Evolutionary conservation across 2,329 filamentous ascomycete species (phyloP).

Genomic region (Chaetomiaceae sp.): DNA sequence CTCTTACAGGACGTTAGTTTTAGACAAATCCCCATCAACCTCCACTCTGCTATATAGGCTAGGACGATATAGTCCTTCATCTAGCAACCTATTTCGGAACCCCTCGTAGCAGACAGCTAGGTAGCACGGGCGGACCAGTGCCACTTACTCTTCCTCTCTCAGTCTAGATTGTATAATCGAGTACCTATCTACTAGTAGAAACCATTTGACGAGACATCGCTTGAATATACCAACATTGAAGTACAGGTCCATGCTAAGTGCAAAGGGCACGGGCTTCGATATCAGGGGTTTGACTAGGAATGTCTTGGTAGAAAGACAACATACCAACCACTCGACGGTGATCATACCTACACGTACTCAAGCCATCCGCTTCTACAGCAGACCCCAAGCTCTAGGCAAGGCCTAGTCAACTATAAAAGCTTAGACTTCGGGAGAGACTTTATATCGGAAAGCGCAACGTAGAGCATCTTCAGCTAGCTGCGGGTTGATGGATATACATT

Average conservation of each 20-base stretch:
- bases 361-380: background rate
- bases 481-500: constrained; percentile 24
- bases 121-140: constrained; percentile 28
- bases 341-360: too few species aligned
- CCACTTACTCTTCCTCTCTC: constrained; percentile 29
- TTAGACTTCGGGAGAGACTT: constrained; percentile 19
- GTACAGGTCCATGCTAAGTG: constrained; percentile 28
- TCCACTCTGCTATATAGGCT: constrained; percentile 29
- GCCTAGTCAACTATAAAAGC: constrained; percentile 9
- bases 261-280: constrained; percentile 19
- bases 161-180: constrained; percentile 21
- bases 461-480: constrained; percentile 30
- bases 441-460: constrained; percentile 29
- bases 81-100: constrained; percentile 24
- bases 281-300: constrained; percentile 16
- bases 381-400: background rate
- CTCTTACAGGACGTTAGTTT: constrained; percentile 22
- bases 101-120: constrained; percentile 7
- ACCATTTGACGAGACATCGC: constrained; percentile 28
- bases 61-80: constrained; percentile 28
- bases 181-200: constrained; percentile 28
- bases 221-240: constrained; percentile 29
- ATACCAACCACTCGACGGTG: background rate
- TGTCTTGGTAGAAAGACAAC: background rate
- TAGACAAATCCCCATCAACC: constrained; percentile 27